Percentiles rank a stretch among this genome's conserved stretches.
Evolutionary conservation across 2,329 filamentous ascomycete species (phyloP).

Genomic region (Aspergillus pseudoviridinutans): DNA sequence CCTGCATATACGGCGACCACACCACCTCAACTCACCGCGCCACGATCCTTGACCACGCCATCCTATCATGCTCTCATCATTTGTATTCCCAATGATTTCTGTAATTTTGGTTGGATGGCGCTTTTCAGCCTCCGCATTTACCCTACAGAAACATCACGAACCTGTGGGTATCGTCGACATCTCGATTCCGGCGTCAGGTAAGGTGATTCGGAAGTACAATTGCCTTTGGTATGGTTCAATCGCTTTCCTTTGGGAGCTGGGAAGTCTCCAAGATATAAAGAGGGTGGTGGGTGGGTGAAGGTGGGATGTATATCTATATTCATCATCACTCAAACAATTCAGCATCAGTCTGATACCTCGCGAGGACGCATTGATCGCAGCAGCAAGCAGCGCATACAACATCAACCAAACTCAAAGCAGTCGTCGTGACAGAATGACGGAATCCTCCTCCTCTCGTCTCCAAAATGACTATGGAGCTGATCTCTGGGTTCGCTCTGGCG

Average conservation of each 20-base stretch:
- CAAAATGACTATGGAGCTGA: conserved; percentile 36
- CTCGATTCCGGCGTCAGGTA: not conserved
- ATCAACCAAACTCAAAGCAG: not conserved
- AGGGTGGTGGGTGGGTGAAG: not conserved
- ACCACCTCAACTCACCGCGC: not conserved
- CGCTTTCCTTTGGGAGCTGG: not conserved
- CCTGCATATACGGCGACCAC: not conserved
- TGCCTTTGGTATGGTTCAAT: not conserved
- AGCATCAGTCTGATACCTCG: too few species aligned
- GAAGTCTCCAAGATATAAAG: not conserved
- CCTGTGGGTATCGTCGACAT: not conserved
- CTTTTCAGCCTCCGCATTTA: not conserved
- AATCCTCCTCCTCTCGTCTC: conserved; percentile 16
- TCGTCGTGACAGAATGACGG: not conserved
- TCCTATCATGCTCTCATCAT: not conserved
- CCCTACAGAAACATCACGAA: not conserved
- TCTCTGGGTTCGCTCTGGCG: conserved; percentile 29
- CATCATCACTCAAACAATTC: too few species aligned
- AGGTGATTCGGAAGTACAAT: not conserved
- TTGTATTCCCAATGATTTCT: not conserved
- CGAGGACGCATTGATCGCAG: too few species aligned
- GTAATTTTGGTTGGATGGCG: not conserved
- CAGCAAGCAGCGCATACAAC: not conserved
- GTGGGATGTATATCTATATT: too few species aligned
- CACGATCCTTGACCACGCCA: not conserved